A percentile compares a stretch with the other conserved stretches of the same genome.
These are phyloP conservation scores for Aureoboletus auriporus DNA, from an alignment of 768 basidiomycete genomes.

Conservation along the genomic window DNA sequence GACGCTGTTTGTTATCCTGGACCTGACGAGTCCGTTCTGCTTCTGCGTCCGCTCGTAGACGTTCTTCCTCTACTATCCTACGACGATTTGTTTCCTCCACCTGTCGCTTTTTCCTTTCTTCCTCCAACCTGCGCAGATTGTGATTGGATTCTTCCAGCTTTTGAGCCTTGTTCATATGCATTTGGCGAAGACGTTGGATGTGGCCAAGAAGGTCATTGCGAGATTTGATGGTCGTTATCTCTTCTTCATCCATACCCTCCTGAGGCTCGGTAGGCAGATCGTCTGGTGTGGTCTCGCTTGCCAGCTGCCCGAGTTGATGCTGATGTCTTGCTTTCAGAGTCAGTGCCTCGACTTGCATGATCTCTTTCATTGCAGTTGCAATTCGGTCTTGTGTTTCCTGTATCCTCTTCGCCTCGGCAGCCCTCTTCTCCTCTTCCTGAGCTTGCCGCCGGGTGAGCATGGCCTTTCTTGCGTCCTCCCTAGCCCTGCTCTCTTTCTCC, in stretches of 20 bases:
- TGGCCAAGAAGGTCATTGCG: constrained; percentile 9
- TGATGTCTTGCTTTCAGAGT: constrained; percentile 7
- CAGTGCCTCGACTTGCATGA: constrained; percentile 8
- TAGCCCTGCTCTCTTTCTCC: constrained; percentile 23
- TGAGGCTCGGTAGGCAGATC: constrained; percentile 17
- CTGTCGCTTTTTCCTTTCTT: constrained; percentile 19
- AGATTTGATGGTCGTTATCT: constrained; percentile 4
- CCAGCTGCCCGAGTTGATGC: background rate
- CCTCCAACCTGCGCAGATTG: constrained; percentile 21
- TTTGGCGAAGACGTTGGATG: constrained; percentile 15
- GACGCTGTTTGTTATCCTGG: constrained; percentile 4
- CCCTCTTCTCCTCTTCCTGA: constrained; percentile 23
- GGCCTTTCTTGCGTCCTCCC: constrained; percentile 21
- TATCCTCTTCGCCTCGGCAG: constrained; percentile 12
- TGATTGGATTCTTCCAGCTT: constrained; percentile 13
- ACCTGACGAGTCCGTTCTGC: constrained; percentile 7
- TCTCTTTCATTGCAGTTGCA: constrained; percentile 13
- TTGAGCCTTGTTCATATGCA: constrained; percentile 16
- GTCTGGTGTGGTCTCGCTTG: background rate
- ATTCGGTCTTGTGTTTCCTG: constrained; percentile 19
- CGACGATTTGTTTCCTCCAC: constrained; percentile 15
- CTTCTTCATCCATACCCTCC: constrained; percentile 21
- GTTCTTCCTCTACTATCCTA: constrained; percentile 15
- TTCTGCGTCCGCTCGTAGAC: constrained; percentile 7
- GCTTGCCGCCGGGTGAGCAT: constrained; percentile 19